A percentile compares a stretch with the other conserved stretches of the same genome.
Conservation (phyloP, 2,329 filamentous ascomycete genomes). For the Thielaviopsis populi region DNA sequence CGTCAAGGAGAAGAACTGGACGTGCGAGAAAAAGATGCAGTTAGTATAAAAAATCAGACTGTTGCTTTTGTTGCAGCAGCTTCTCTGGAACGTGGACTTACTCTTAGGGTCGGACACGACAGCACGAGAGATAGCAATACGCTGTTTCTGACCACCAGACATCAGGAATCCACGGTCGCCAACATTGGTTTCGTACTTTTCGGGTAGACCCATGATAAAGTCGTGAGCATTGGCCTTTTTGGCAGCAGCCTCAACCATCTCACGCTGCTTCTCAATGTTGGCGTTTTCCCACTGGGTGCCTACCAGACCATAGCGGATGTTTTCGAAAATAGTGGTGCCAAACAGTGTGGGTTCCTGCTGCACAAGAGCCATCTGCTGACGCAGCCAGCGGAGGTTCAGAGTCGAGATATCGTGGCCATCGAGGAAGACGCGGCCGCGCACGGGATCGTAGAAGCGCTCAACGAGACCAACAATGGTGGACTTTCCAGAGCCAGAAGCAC, state of each 20-base stretch:
- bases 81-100: conserved; percentile 22
- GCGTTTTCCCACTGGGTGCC: conserved; percentile 63
- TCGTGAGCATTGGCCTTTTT: conserved; percentile 89
- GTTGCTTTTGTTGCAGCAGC: not conserved
- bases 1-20: conserved; percentile 69
- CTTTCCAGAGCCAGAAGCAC: conserved; percentile 87
- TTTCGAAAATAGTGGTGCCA: conserved; percentile 73
- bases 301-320: conserved; percentile 81
- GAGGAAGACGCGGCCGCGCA: conserved; percentile 60
- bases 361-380: conserved; percentile 82
- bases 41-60: too few relatives aligned
- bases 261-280: conserved; percentile 49
- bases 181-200: conserved; percentile 89
- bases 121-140: conserved; percentile 84
- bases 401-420: conserved; percentile 70
- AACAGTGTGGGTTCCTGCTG: conserved; percentile 90
- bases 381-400: conserved; percentile 78
- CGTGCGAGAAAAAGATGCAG: not conserved
- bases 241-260: conserved; percentile 65
- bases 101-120: conserved; percentile 80
- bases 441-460: conserved; percentile 86
- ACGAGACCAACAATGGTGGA: conserved; percentile 86
- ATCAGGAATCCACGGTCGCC: conserved; percentile 86
- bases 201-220: conserved; percentile 67
- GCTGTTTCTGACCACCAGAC: conserved; percentile 91